Evolutionary conservation across 495 filamentous ascomycete species (phyloP).

Genomic region (Neohortaea acidophila): DNA sequence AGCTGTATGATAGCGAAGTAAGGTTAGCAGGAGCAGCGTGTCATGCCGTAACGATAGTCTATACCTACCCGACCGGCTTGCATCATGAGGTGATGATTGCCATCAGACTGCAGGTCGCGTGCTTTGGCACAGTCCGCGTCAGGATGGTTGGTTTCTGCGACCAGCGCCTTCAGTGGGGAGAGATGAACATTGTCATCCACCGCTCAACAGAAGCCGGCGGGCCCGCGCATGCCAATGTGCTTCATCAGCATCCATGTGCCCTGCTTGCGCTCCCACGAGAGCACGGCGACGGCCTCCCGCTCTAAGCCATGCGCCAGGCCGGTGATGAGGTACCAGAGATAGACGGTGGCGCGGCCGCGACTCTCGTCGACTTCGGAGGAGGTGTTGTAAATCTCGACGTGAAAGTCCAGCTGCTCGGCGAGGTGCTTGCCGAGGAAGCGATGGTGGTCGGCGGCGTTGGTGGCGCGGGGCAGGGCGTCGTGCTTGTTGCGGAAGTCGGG

Average conservation of each 20-base stretch:
- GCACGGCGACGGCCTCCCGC: constrained; percentile 6
- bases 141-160: no score
- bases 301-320: constrained; percentile 2
- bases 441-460: neutral
- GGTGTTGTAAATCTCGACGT: neutral
- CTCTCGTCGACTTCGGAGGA: constrained; percentile 4
- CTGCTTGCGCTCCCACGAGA: constrained; percentile 7
- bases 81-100: no score
- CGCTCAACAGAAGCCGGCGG: constrained; percentile 4
- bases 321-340: neutral
- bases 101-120: no score
- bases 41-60: no score
- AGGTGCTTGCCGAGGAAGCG: neutral
- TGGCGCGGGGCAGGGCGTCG: constrained; percentile 1
- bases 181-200: no score
- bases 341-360: constrained; percentile 2
- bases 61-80: no score
- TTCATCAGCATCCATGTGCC: constrained; percentile 5
- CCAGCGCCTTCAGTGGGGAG: no score
- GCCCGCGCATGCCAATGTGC: constrained; percentile 4
- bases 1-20: no score
- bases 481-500: neutral
- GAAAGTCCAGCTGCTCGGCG: neutral
- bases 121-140: neutral
- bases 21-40: no score